Conservation (phyloP, 2,329 filamentous ascomycete species). For the Incumbomyces delicatus region DNA sequence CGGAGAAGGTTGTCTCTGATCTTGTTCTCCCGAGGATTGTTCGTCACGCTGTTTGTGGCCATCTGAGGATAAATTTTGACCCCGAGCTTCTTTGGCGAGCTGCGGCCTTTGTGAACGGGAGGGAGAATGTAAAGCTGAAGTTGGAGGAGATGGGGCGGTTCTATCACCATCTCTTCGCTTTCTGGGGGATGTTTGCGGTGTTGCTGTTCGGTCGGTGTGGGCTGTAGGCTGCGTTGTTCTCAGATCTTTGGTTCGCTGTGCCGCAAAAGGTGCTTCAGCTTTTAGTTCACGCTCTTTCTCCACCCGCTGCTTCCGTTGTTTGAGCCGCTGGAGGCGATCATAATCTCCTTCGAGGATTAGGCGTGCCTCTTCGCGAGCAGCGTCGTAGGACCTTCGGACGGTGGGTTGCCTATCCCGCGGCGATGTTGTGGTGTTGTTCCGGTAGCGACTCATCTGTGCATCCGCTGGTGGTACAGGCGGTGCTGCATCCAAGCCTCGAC, state of each 20-base stretch:
- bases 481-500: too few species aligned
- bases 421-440: neutral
- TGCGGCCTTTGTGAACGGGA: neutral
- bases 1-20: neutral
- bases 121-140: neutral
- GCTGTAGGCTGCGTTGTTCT: neutral
- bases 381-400: conserved; percentile 12
- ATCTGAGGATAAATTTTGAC: neutral
- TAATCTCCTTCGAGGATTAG: conserved; percentile 20
- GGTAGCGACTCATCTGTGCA: neutral
- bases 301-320: conserved; percentile 8
- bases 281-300: neutral
- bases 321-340: conserved; percentile 13
- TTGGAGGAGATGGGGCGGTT: neutral
- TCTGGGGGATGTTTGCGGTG: neutral
- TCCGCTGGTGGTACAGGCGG: neutral
- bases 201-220: neutral
- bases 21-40: neutral
- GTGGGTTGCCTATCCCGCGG: neutral
- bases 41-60: neutral
- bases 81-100: neutral
- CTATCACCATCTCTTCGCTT: neutral
- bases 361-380: conserved; percentile 19
- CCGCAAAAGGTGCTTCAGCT: conserved; percentile 4
- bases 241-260: neutral